Evolutionary conservation across 768 basidiomycete genomes (phyloP).

Genomic region (Cystobasidium onofrii): DNA sequence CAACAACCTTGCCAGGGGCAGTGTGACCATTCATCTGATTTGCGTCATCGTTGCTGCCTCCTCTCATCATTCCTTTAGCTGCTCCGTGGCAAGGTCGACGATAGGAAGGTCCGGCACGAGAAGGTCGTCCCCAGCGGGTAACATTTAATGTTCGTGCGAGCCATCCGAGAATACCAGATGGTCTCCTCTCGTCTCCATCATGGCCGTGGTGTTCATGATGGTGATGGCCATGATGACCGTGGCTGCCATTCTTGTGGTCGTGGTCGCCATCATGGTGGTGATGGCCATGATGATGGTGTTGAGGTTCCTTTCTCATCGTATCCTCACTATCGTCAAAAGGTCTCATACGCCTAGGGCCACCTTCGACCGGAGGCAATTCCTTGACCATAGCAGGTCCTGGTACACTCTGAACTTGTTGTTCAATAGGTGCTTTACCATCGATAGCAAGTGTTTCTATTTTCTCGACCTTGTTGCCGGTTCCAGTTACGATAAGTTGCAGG

Average conservation of each 20-base stretch:
- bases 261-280: background rate
- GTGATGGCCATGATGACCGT: background rate
- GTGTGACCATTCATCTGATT: background rate
- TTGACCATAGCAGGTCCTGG: conserved; percentile 12
- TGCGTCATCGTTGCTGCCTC: background rate
- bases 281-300: background rate
- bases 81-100: background rate
- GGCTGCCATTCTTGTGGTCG: background rate
- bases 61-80: background rate
- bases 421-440: conserved; percentile 18
- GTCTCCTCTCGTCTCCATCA: background rate
- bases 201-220: background rate
- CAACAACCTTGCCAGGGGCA: background rate
- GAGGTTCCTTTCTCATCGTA: background rate
- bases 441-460: conserved; percentile 25
- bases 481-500: conserved; percentile 27
- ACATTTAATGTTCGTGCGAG: background rate
- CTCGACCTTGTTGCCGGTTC: background rate
- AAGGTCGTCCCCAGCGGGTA: background rate
- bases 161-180: background rate
- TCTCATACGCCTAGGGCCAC: background rate
- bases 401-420: background rate
- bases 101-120: background rate
- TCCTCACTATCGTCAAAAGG: background rate
- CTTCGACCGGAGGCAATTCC: background rate